Conservation (phyloP, 805 yeast species). For the Barnettozyma sucrosica region DNA sequence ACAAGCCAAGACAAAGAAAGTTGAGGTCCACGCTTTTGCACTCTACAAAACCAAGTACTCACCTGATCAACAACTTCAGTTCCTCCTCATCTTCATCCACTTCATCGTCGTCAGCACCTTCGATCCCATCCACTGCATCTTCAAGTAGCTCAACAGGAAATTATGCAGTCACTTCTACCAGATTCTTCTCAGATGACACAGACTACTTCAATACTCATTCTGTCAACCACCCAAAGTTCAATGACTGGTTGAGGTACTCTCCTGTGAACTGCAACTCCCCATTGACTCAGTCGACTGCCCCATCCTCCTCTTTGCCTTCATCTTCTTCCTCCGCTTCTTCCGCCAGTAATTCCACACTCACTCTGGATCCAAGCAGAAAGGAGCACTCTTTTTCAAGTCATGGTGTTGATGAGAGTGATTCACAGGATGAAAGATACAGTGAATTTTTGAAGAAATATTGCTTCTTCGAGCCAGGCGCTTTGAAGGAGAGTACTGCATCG, state of each 20-base stretch:
- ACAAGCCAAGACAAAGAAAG: slow-evolving; percentile 13
- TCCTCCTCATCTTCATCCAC: slow-evolving; percentile 7
- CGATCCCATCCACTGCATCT: slow-evolving; percentile 4
- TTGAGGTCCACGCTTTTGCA: neutral
- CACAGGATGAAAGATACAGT: slow-evolving; percentile 14
- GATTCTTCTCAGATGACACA: slow-evolving; percentile 26
- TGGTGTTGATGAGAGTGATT: neutral
- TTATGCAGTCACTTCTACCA: slow-evolving; percentile 14
- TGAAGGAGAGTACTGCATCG: slow-evolving; percentile 1
- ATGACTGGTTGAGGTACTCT: slow-evolving; percentile 8
- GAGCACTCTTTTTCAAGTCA: neutral
- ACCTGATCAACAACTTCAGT: slow-evolving; percentile 6
- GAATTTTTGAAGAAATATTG: slow-evolving; percentile 25
- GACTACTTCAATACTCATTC: slow-evolving; percentile 21
- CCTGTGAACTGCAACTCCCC: slow-evolving; percentile 12
- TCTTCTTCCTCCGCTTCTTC: slow-evolving; percentile 3
- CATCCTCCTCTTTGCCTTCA: slow-evolving; percentile 6
- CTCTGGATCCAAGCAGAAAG: neutral
- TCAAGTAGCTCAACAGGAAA: slow-evolving; percentile 15
- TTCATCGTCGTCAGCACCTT: slow-evolving; percentile 3
- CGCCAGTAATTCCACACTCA: slow-evolving; percentile 2
- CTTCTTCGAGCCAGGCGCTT: slow-evolving; percentile 21
- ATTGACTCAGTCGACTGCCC: slow-evolving; percentile 7
- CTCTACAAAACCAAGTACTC: slow-evolving; percentile 3
- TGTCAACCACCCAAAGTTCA: slow-evolving; percentile 9